phyloP scores from a whole-genome alignment of 1,284 basidiomycete genomes.

The Agaricales sp. region DNA sequence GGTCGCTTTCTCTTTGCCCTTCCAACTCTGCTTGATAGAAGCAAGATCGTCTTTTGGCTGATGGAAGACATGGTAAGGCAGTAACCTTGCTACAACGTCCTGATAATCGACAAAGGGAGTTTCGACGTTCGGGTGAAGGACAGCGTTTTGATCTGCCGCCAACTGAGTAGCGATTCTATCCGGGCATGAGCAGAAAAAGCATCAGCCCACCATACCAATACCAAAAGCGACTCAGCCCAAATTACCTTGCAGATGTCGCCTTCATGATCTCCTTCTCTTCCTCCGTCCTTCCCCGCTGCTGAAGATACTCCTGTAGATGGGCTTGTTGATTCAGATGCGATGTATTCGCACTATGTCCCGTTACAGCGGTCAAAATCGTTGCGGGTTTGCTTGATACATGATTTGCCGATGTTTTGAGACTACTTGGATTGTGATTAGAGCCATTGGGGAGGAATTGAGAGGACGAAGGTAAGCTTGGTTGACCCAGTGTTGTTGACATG shows the following conservation, averaged over 20 bases:
- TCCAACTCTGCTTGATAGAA: slow-evolving; percentile 16
- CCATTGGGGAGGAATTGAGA: slow-evolving; percentile 16
- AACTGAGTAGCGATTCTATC: slow-evolving; percentile 46
- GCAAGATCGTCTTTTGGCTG: slow-evolving; percentile 56
- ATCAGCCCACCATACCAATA: slow-evolving; percentile 2
- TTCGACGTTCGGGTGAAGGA: slow-evolving; percentile 54
- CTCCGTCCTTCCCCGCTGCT: slow-evolving; percentile 26
- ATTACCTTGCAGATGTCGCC: slow-evolving; percentile 39
- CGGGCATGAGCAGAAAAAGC: too few relatives aligned
- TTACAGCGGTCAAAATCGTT: too few relatives aligned
- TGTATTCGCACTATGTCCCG: too few relatives aligned
- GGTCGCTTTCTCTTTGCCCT: slow-evolving; percentile 42
- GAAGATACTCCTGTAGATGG: slow-evolving; percentile 14
- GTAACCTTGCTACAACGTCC: slow-evolving; percentile 53
- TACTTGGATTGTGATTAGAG: too few relatives aligned
- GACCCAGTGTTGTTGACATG: slow-evolving; percentile 10
- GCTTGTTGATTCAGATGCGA: background rate
- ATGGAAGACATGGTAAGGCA: slow-evolving; percentile 72
- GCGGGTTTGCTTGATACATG: too few relatives aligned
- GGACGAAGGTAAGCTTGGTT: slow-evolving; percentile 25
- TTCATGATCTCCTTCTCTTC: slow-evolving; percentile 37
- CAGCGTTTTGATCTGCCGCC: slow-evolving; percentile 47
- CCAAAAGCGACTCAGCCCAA: slow-evolving; percentile 3
- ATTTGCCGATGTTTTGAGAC: too few relatives aligned
- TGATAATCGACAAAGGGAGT: slow-evolving; percentile 48